Base-by-base conservation (phyloP, 345 rosid species). In the Rubroshorea leprosula region DNA sequence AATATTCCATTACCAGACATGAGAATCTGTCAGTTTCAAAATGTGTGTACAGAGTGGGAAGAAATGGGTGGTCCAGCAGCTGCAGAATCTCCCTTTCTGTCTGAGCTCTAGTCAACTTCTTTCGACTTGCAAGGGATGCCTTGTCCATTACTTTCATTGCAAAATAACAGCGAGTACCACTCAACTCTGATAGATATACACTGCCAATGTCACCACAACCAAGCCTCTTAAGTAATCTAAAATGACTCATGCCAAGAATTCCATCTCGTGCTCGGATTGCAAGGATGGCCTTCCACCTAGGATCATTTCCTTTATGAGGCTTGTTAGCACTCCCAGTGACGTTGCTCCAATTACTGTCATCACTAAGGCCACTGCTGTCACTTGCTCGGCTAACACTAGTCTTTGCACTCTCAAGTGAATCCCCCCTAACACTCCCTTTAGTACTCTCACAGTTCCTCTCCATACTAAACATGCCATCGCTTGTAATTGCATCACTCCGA, bases 111-210 rank as follows among this genome's bases (percentile, higher is more conserved):
- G 78, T 85, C 76, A 93, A 72, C 80, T 93, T 93, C 79, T 93
- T 93, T 66, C 99, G 76, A 70, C 89, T 78, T 55, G 90, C 95
- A 63, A 92, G 95, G 51, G 98, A 92, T 26, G 95, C 91, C 79
- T 92, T 92, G 70, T 93, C 99, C 99, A 93, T 93, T 48, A 93
- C 99, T 68, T 93, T 93, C 80, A 93, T 91, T 20, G 99, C 99
- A 57, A 93, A 93, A 74, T 76, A 83, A 63, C 96, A 89, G 26
- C 83, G 79, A 64, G 99, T 89, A 31, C 94, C 89, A 47, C 89
- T 89, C 50, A 93, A 68, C 71, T 93, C 99, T 41, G 99, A 91
- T 17, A 93, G 85, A 77, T 93, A 93, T 2, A 93, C 98, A 59
- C 99, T 93, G 39, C 99, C 99, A 53, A 93, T 93, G 74, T 93